phyloP scores from a whole-genome alignment of 108 stramenopile genomes.

The Nannochloropsis granulata region DNA sequence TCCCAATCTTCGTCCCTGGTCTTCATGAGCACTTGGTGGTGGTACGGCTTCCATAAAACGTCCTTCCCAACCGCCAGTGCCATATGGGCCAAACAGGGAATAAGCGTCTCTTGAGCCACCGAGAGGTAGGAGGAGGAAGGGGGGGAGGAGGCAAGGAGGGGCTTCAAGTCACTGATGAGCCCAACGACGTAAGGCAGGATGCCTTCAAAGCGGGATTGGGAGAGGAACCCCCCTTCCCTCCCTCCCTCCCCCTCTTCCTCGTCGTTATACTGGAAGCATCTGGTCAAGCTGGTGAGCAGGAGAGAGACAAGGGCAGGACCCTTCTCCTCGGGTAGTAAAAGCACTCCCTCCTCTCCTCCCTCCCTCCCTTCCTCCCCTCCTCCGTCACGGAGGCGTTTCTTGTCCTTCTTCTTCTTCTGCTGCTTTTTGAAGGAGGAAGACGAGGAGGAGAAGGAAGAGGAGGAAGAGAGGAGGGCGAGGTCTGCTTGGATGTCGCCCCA shows the following conservation, averaged over 20 bases:
- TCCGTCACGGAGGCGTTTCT: background rate
- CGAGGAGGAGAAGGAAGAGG: background rate
- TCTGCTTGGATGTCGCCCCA: background rate
- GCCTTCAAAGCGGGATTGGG: constrained; percentile 20
- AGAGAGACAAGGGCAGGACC: background rate
- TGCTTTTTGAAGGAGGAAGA: background rate
- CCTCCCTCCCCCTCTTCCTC: background rate
- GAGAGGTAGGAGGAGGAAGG: background rate
- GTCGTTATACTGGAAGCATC: constrained; percentile 32
- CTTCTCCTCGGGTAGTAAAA: background rate
- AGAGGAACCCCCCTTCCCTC: constrained; percentile 6
- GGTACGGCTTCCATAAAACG: constrained; percentile 26
- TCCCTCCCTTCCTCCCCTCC: background rate
- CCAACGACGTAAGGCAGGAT: background rate
- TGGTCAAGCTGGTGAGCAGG: constrained; percentile 5
- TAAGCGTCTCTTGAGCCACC: background rate
- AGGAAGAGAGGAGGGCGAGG: background rate
- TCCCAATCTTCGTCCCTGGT: constrained; percentile 4
- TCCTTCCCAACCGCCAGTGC: constrained; percentile 26
- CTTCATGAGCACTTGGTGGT: constrained; percentile 20
- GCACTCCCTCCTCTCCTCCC: background rate
- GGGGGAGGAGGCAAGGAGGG: background rate
- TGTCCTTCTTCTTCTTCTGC: background rate
- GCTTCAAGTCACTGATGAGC: background rate
- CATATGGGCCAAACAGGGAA: constrained; percentile 25